These are phyloP conservation scores for Ganoderma lucidum DNA, from an alignment of 1,284 basidiomycete genomes.

Conservation along the genomic window DNA sequence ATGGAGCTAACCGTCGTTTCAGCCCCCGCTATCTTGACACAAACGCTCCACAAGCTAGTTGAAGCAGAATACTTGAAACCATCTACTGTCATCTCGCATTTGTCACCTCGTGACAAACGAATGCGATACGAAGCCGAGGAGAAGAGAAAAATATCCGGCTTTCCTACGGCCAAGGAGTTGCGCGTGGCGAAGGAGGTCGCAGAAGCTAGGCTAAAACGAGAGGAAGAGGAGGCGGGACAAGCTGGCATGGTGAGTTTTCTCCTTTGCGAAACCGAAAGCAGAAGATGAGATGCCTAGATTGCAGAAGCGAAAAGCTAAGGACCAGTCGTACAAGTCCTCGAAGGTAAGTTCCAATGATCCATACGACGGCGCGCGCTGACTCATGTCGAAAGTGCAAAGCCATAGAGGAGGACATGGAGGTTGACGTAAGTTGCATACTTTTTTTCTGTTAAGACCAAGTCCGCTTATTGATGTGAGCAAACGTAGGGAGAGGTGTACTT, in stretches of 20 bases:
- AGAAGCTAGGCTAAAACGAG: constrained; percentile 64
- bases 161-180: constrained; percentile 80
- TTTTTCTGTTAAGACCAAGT: neutral
- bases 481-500: constrained; percentile 79
- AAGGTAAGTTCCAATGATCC: constrained; percentile 52
- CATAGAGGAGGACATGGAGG: constrained; percentile 58
- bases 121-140: constrained; percentile 81
- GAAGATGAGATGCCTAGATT: constrained; percentile 24
- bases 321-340: constrained; percentile 53
- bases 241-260: constrained; percentile 67
- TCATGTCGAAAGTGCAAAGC: constrained; percentile 58
- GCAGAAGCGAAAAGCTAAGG: constrained; percentile 70
- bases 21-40: constrained; percentile 63
- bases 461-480: constrained; percentile 9
- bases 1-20: neutral
- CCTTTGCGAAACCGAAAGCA: constrained; percentile 10
- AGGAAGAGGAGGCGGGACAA: constrained; percentile 76
- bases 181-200: constrained; percentile 73
- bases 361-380: constrained; percentile 12
- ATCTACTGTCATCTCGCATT: constrained; percentile 73
- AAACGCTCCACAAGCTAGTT: constrained; percentile 72
- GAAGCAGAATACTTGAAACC: constrained; percentile 73
- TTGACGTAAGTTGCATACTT: constrained; percentile 64
- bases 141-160: constrained; percentile 71
- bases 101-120: constrained; percentile 78